These are phyloP conservation scores for Geranium brycei DNA, from an alignment of 345 rosid genomes.

Conservation along the genomic window DNA sequence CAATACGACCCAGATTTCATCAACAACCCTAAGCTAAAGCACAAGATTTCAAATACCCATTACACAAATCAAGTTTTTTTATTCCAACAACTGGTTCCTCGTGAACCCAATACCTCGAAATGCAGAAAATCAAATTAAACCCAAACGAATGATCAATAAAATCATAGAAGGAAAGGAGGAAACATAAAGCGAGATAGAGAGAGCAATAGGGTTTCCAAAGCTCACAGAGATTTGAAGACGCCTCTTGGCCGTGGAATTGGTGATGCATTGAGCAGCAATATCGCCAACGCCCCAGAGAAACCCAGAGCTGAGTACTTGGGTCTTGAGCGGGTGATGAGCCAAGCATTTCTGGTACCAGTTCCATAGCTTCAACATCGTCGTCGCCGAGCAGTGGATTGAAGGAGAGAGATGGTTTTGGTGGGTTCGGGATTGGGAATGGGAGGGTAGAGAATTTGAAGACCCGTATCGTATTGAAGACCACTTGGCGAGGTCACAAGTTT, in stretches of 20 bases:
- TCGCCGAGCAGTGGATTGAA: background rate
- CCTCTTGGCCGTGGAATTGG: slow-evolving; percentile 50
- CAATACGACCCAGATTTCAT: background rate
- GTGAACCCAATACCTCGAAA: background rate
- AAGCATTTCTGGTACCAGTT: slow-evolving; percentile 77
- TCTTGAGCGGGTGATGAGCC: slow-evolving; percentile 58
- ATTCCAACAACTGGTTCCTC: background rate
- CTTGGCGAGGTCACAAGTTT: background rate
- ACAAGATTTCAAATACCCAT: background rate
- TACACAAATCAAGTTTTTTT: background rate
- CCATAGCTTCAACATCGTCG: slow-evolving; percentile 58
- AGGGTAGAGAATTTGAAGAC: background rate
- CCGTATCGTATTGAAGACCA: background rate
- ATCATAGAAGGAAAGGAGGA: too few species aligned
- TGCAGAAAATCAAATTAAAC: background rate
- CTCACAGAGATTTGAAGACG: slow-evolving; percentile 33
- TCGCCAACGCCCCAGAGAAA: slow-evolving; percentile 83
- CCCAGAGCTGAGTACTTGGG: slow-evolving; percentile 87
- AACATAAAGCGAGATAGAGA: too few species aligned
- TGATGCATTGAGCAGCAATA: slow-evolving; percentile 76
- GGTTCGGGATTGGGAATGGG: background rate
- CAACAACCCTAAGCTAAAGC: background rate
- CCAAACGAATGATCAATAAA: too few species aligned
- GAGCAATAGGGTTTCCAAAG: background rate
- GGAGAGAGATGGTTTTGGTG: background rate